Evolutionary conservation across 2,329 filamentous ascomycete genomes (phyloP).

Genomic region (Polychaeton citri): DNA sequence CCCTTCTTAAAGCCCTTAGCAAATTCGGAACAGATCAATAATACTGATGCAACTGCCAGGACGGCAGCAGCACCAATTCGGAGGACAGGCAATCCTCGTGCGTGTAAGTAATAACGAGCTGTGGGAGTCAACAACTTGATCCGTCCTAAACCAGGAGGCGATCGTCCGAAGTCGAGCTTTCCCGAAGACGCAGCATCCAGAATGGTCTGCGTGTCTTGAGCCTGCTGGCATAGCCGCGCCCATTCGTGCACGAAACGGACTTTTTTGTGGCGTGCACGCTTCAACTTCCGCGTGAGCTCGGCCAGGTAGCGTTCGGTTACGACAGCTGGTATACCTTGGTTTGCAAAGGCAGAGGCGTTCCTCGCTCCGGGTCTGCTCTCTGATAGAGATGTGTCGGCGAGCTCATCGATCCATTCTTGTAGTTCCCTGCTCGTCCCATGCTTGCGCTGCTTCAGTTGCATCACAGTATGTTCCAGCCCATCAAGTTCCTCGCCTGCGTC

Average conservation of each 20-base stretch:
- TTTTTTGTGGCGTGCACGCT: slow-evolving; percentile 69
- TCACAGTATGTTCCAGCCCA: slow-evolving; percentile 66
- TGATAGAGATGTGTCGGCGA: slow-evolving; percentile 62
- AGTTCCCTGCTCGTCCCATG: slow-evolving; percentile 62
- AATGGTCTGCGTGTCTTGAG: slow-evolving; percentile 63
- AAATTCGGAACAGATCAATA: slow-evolving; percentile 86
- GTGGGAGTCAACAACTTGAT: slow-evolving; percentile 61
- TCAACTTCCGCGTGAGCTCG: slow-evolving; percentile 69
- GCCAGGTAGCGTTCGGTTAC: slow-evolving; percentile 90
- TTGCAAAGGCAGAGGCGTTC: slow-evolving; percentile 20
- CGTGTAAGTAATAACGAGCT: slow-evolving; percentile 66
- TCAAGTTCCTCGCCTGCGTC: slow-evolving; percentile 71
- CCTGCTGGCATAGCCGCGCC: slow-evolving; percentile 63
- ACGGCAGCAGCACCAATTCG: slow-evolving; percentile 53
- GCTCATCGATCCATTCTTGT: slow-evolving; percentile 90
- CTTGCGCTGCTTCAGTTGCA: slow-evolving; percentile 68
- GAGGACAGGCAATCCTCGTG: slow-evolving; percentile 55
- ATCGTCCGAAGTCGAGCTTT: slow-evolving; percentile 59
- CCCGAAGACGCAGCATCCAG: slow-evolving; percentile 72
- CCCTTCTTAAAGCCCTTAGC: slow-evolving; percentile 64
- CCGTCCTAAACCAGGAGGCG: slow-evolving; percentile 37
- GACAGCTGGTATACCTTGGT: slow-evolving; percentile 47
- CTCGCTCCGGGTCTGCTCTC: slow-evolving; percentile 39
- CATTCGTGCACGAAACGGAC: slow-evolving; percentile 76
- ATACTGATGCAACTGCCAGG: slow-evolving; percentile 61